Percentiles rank a stretch among this genome's conserved stretches.
phyloP scores from a whole-genome alignment of 306 rosid genomes.

The Cajanus cajan region DNA sequence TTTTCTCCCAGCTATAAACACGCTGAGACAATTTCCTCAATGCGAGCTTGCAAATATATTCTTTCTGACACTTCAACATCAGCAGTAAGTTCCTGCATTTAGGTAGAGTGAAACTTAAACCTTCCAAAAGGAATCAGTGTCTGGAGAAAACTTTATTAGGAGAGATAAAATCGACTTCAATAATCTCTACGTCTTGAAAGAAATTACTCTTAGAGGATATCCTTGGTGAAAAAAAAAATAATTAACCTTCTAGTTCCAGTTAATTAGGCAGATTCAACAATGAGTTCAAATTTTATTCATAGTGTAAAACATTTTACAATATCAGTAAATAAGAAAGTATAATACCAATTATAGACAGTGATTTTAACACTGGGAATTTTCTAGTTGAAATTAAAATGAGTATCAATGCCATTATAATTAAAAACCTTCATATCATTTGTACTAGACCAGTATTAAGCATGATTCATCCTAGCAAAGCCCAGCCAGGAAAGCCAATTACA shows the following conservation, averaged over 20 bases:
- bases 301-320: neutral
- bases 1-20: constrained; percentile 94
- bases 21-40: constrained; percentile 66
- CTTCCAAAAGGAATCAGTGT: too few species aligned
- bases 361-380: neutral
- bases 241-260: too few species aligned
- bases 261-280: neutral
- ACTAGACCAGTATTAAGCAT: neutral
- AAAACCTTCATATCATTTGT: neutral
- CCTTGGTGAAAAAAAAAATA: too few species aligned
- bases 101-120: neutral
- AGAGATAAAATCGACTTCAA: too few species aligned
- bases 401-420: neutral
- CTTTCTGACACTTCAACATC: constrained; percentile 90
- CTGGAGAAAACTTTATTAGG: too few species aligned
- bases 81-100: constrained; percentile 62
- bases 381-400: constrained; percentile 6
- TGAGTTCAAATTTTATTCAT: neutral
- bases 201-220: too few species aligned
- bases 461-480: neutral
- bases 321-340: neutral
- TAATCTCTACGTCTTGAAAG: too few species aligned
- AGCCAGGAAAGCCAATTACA: neutral
- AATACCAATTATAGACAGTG: neutral
- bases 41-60: constrained; percentile 71